Base-by-base conservation (phyloP, 2,329 filamentous ascomycete genomes). In the Curvularia eragrostidis region DNA sequence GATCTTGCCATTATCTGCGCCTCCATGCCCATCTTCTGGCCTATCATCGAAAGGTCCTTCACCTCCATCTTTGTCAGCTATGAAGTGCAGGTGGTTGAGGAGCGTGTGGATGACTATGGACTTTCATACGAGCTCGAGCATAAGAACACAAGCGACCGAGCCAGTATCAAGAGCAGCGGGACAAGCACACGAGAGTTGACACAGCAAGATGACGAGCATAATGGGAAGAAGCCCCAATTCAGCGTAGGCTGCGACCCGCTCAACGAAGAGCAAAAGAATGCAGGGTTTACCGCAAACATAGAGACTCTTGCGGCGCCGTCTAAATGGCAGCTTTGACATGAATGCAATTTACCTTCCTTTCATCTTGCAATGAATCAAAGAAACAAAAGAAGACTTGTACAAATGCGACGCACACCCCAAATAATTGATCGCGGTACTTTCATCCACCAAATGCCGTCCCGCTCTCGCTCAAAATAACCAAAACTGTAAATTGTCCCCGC, bases 1-100 rank as follows among this genome's bases (percentile, higher is more conserved):
- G 62, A 75, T 23, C 58, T 75, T 21, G 74, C 73, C 24, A 70
- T 75, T 32, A 69, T 72, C 32, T 73, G 70, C 58, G 73, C 74
- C 15, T 73, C 69, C 4, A 72, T 76, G 52, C 74, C 74, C 8
- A 71, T 75, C 39, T 76, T 76, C 65, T 76, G 73, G 73, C 74
- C 74, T 3, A 56, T 74, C 8, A 58, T 76, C 48, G 63, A 70
- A 24, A 60, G 63, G 38, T 68, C 68, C 3, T 42, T 73, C 28
- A 48, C 59, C 15, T 62, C 69, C 32, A 76, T 75, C 41, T 72
- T 75, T 38, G 69, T 75, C 46, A 74, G 69, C 8, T 70, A 67
- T 56, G 72, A 77, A 49, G 69, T 77, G 23, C 57, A 72, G 13
- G 64, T 77, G 5, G 67, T 65, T 1, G 72, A 75, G 32, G 69